phyloP scores from a whole-genome alignment of 164 flowering plant species.

The Echeveria elegans region DNA sequence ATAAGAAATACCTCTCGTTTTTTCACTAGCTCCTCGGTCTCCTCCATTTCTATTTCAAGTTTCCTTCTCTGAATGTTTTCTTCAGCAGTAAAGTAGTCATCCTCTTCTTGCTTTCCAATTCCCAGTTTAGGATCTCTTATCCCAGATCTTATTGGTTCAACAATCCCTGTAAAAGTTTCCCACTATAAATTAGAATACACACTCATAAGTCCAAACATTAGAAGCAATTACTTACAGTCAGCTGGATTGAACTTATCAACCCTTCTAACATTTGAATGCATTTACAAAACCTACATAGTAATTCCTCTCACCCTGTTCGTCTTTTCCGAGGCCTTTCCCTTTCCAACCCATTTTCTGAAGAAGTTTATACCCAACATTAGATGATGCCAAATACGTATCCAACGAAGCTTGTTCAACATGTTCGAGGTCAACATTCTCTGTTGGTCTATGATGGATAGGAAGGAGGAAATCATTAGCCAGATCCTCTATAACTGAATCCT shows the following conservation, averaged over 20 bases:
- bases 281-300: neutral
- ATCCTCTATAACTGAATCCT: conserved; percentile 47
- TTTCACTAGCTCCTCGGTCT: conserved; percentile 76
- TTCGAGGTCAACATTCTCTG: conserved; percentile 82
- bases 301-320: conserved; percentile 72
- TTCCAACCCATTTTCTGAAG: conserved; percentile 99
- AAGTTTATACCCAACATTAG: conserved; percentile 87
- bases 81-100: conserved; percentile 91
- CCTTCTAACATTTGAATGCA: neutral
- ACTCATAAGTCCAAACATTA: neutral
- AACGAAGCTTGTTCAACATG: conserved; percentile 86
- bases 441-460: conserved; percentile 74
- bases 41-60: conserved; percentile 84
- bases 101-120: conserved; percentile 95
- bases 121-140: conserved; percentile 94
- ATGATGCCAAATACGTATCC: conserved; percentile 74
- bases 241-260: neutral
- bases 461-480: conserved; percentile 63
- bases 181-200: neutral
- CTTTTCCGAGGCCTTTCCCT: conserved; percentile 96
- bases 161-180: conserved; percentile 46
- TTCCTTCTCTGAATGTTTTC: conserved; percentile 88
- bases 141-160: conserved; percentile 93
- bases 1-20: conserved; percentile 87
- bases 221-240: neutral